Percentiles rank a stretch among this genome's conserved stretches.
phyloP scores from a whole-genome alignment of 2,329 filamentous ascomycete species.

The Venturia carpophila region DNA sequence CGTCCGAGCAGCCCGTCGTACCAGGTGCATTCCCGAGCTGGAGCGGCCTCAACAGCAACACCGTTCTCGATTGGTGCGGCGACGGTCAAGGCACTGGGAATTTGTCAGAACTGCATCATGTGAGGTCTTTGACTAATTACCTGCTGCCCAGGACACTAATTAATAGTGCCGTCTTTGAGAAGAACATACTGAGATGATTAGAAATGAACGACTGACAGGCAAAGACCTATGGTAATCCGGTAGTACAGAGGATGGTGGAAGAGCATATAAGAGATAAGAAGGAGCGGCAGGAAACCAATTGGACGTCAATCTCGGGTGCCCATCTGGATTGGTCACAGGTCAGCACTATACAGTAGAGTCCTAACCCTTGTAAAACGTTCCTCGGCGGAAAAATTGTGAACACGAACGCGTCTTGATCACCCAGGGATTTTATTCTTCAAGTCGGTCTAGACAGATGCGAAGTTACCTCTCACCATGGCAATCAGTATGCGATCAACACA shows the following conservation, averaged over 20 bases:
- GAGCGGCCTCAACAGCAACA: background rate
- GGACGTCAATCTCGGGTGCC: background rate
- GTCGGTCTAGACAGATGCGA: background rate
- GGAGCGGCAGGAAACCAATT: background rate
- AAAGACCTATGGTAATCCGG: too few relatives aligned
- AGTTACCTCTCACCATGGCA: too few relatives aligned
- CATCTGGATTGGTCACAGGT: background rate
- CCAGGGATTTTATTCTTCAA: background rate
- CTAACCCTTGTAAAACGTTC: background rate
- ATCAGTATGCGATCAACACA: too few relatives aligned
- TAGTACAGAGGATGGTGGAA: too few relatives aligned
- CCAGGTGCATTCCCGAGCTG: background rate
- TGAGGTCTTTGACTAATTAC: background rate
- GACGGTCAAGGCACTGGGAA: constrained; percentile 5
- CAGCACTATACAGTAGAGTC: background rate
- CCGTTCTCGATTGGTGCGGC: constrained; percentile 12
- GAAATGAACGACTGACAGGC: background rate
- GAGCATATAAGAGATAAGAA: background rate
- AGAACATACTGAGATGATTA: background rate
- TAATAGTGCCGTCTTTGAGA: background rate
- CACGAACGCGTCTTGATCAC: background rate
- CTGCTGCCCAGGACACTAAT: constrained; percentile 8
- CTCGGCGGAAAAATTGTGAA: background rate
- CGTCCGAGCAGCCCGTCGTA: background rate
- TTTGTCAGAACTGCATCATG: background rate